Conservation (phyloP, 345 rosid genomes). For the Excoecaria agallocha region DNA sequence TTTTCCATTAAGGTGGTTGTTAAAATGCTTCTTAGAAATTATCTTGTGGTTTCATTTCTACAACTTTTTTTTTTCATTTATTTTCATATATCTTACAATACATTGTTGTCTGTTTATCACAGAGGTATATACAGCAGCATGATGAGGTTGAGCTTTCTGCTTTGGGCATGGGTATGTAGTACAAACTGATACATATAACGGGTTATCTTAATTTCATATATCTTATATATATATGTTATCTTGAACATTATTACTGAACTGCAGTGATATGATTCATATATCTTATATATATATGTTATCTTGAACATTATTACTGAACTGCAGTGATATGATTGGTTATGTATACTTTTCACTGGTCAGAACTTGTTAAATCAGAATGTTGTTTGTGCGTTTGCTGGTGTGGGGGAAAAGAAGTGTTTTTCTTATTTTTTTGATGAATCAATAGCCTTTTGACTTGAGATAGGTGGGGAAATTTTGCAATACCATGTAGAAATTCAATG, state of each 20-base stretch:
- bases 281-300: too few species aligned
- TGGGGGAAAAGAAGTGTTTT: too few species aligned
- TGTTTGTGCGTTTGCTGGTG: too few species aligned
- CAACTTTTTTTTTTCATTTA: too few species aligned
- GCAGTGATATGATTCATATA: neutral
- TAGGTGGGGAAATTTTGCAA: too few species aligned
- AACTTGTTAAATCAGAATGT: too few species aligned
- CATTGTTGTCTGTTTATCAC: constrained; percentile 20
- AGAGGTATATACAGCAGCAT: constrained; percentile 90
- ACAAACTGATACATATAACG: too few species aligned
- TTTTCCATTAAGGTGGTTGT: neutral
- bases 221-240: neutral
- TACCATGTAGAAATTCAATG: too few species aligned
- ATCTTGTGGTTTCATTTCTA: neutral
- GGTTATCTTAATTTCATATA: too few species aligned
- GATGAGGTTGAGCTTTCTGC: constrained; percentile 94
- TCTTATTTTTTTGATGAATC: too few species aligned
- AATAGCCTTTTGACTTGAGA: too few species aligned
- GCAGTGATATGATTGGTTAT: neutral
- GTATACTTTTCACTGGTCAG: too few species aligned
- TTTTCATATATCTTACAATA: neutral
- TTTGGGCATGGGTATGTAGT: constrained; percentile 83
- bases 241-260: neutral
- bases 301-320: neutral
- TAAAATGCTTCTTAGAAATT: neutral